Percentiles rank a stretch among this genome's conserved stretches.
Evolutionary conservation across 2,329 filamentous ascomycete genomes (phyloP).

Genomic region (Sclerotinia subarctica): DNA sequence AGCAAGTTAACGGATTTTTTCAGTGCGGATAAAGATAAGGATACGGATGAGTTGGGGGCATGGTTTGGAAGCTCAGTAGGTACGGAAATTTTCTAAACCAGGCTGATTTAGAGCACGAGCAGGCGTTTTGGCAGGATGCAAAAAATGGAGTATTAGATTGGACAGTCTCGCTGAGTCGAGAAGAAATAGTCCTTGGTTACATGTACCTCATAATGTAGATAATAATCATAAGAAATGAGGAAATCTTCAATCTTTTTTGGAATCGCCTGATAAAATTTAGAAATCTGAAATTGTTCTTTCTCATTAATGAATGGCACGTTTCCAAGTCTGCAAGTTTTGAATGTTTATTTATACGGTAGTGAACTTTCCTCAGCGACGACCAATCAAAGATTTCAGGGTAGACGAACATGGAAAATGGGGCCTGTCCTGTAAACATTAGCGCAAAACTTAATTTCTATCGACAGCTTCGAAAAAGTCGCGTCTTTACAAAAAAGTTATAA

Average conservation of each 20-base stretch:
- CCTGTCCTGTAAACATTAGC: conserved; percentile 16
- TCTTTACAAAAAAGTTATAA: conserved; percentile 12
- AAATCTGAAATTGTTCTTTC: background rate
- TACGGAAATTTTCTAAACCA: conserved; percentile 35
- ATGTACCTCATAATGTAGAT: background rate
- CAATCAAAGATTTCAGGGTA: conserved; percentile 8
- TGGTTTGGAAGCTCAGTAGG: conserved; percentile 67
- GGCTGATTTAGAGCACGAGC: background rate
- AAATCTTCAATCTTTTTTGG: no score
- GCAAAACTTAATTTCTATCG: conserved; percentile 19
- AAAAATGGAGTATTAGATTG: background rate
- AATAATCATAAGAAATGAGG: background rate
- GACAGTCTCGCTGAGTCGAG: background rate
- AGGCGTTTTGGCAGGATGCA: conserved; percentile 1
- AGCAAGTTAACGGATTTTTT: conserved; percentile 77
- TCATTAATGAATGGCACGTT: background rate
- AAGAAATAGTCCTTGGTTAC: background rate
- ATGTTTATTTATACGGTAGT: background rate
- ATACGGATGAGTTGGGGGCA: conserved; percentile 60
- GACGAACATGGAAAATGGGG: background rate
- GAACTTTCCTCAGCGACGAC: background rate
- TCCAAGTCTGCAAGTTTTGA: background rate
- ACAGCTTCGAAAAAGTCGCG: conserved; percentile 21
- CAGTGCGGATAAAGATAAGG: conserved; percentile 36
- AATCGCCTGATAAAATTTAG: background rate